Evolutionary conservation across 129 eudicot genomes (phyloP).

Genomic region (Centrapalus pauciflorus): DNA sequence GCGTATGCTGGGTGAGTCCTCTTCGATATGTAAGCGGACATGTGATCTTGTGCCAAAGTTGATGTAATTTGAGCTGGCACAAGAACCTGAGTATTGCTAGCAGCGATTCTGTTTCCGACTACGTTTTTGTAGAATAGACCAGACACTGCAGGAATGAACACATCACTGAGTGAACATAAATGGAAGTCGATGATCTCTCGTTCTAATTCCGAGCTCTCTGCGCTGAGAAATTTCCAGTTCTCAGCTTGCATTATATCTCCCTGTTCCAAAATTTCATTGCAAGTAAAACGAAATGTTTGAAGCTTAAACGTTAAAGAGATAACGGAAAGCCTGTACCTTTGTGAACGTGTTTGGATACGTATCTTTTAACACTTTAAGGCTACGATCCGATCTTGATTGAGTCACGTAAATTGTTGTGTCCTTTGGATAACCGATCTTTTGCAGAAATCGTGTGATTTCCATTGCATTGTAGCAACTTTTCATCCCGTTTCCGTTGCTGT

Average conservation of each 20-base stretch:
- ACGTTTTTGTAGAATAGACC: slow-evolving; percentile 55
- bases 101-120: slow-evolving; percentile 54
- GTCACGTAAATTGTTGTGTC: slow-evolving; percentile 66
- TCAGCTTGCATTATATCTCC: slow-evolving; percentile 46
- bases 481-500: slow-evolving; percentile 6
- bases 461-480: slow-evolving; percentile 43
- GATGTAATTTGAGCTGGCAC: slow-evolving; percentile 46
- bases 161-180: slow-evolving; percentile 49
- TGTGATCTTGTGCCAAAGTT: slow-evolving; percentile 28
- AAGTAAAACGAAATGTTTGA: not conserved
- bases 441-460: slow-evolving; percentile 52
- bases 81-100: slow-evolving; percentile 39
- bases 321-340: slow-evolving; percentile 40
- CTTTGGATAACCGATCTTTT: slow-evolving; percentile 31
- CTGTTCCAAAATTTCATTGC: slow-evolving; percentile 22
- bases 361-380: slow-evolving; percentile 35
- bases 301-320: not conserved
- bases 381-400: slow-evolving; percentile 36
- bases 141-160: slow-evolving; percentile 47
- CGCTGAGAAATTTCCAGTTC: slow-evolving; percentile 18
- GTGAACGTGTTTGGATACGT: slow-evolving; percentile 48
- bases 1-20: slow-evolving; percentile 53
- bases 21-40: slow-evolving; percentile 47
- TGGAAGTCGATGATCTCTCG: slow-evolving; percentile 49
- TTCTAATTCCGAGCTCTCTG: slow-evolving; percentile 27